Base-by-base conservation (phyloP, 1,284 basidiomycete species). In the Tetrapyrgos nigripes region DNA sequence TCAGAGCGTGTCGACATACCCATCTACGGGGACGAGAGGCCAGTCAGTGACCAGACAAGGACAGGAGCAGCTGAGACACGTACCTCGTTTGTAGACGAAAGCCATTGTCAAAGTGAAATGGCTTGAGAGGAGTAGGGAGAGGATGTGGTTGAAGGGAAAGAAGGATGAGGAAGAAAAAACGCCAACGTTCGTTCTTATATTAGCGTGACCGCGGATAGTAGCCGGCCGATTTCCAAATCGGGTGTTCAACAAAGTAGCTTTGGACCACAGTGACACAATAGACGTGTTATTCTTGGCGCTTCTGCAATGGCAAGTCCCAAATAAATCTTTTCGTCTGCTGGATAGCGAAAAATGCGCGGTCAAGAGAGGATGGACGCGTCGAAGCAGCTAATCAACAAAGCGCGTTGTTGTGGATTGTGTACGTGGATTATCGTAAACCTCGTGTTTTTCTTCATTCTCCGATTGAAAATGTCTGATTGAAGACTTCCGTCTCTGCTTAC, bases 61-160 rank as follows among this genome's bases (percentile, higher is more conserved):
- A 26, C 9, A 48, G 19, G 19, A 31, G 13, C 21, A 47, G 27
- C 10, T 10, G 21, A 45, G 28, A 29, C 21, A 29, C 61, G 53
- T 50, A 62, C 61, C 61, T 59, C 61, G 61, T 48, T 62, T 62
- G 51, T 54, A 62, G 31, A 62, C 61, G 40, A 50, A 62, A n/a
- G 58, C 57, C 54, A 59, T 59, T 19, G 58, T 45, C 27, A 47
- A 37, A 35, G 10, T 33, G 45, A 29, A 28, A 50, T 33, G 23
- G 24, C 10, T 33, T 43, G 28, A 49, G 40, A 28, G 17, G 44
- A 33, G 26, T 21, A n/a, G 43, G 46, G 40, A 26, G 27, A 49
- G 58, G 59, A 57, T 50, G 55, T 60, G 58, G 61, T 59, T 47
- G 45, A 19, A 29, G 19, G n/a, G 28, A 48, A 53, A 51, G 58